Conservation (phyloP, 768 basidiomycete species). For the Russula earlei region DNA sequence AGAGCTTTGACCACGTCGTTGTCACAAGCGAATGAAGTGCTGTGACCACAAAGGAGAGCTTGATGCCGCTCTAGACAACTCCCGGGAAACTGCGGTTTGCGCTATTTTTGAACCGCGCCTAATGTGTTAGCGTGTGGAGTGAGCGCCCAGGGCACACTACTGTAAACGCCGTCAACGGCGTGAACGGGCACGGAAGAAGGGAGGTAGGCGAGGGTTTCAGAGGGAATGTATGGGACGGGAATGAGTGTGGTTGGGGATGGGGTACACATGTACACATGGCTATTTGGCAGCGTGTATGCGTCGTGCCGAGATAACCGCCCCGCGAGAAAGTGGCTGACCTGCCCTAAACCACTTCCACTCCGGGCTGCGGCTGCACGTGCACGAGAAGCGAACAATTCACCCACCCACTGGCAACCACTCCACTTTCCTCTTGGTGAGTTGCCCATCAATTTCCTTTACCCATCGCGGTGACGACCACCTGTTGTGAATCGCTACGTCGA, state of each 20-base stretch:
- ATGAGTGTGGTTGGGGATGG: no score
- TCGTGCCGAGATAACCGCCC: no score
- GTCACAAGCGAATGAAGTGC: neutral
- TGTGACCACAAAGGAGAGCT: neutral
- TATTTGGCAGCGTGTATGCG: no score
- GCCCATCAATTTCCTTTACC: constrained; percentile 6
- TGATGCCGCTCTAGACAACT: neutral
- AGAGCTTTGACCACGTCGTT: neutral
- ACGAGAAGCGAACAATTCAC: no score
- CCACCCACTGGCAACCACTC: no score
- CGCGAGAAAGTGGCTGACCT: neutral
- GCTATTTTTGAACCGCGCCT: neutral
- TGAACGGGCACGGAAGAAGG: no score
- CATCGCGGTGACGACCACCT: constrained; percentile 51
- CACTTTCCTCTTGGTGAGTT: neutral
- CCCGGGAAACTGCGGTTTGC: neutral
- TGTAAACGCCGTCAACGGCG: neutral
- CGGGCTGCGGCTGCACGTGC: no score
- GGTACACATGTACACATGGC: no score
- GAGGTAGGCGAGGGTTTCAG: no score
- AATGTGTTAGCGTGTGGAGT: neutral
- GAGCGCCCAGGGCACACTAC: neutral
- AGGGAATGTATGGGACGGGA: neutral
- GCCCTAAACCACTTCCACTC: no score
- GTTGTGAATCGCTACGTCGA: constrained; percentile 84